phyloP scores from a whole-genome alignment of 1,284 basidiomycete species.

The Tilletia horrida region DNA sequence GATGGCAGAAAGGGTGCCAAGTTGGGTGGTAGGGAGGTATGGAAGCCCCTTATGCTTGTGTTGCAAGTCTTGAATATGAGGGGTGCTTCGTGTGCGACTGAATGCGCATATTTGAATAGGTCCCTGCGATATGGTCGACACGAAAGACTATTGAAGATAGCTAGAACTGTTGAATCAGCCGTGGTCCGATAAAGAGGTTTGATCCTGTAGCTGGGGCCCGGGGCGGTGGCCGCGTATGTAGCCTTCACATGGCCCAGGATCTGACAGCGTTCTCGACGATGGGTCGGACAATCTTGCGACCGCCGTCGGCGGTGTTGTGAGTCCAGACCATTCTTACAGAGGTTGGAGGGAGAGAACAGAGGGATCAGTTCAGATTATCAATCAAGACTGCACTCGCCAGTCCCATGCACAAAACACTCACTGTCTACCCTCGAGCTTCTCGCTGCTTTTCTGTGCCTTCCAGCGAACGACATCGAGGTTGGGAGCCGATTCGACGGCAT shows the following conservation, averaged over 20 bases:
- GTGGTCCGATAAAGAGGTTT: no score
- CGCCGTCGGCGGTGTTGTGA: constrained; percentile 29
- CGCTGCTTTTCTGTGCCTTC: not conserved
- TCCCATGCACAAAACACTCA: not conserved
- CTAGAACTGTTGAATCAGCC: no score
- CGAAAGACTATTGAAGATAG: no score
- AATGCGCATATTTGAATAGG: no score
- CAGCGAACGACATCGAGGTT: constrained; percentile 25
- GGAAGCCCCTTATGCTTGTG: no score
- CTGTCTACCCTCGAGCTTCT: constrained; percentile 22
- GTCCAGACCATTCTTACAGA: constrained; percentile 41
- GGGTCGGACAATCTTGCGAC: constrained; percentile 41
- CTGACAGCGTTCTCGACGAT: constrained; percentile 43
- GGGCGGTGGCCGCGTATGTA: not conserved
- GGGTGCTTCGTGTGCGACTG: no score
- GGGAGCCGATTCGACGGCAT: constrained; percentile 25
- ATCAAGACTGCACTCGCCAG: not conserved
- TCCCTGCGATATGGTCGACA: no score
- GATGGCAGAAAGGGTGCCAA: no score
- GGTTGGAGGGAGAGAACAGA: not conserved
- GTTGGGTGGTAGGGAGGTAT: no score
- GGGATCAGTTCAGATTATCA: not conserved
- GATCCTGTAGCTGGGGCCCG: no score
- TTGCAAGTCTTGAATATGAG: no score
- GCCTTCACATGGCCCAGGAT: constrained; percentile 26